Evolutionary conservation across 2,329 filamentous ascomycete genomes (phyloP).

Genomic region (Talaromyces sp.): DNA sequence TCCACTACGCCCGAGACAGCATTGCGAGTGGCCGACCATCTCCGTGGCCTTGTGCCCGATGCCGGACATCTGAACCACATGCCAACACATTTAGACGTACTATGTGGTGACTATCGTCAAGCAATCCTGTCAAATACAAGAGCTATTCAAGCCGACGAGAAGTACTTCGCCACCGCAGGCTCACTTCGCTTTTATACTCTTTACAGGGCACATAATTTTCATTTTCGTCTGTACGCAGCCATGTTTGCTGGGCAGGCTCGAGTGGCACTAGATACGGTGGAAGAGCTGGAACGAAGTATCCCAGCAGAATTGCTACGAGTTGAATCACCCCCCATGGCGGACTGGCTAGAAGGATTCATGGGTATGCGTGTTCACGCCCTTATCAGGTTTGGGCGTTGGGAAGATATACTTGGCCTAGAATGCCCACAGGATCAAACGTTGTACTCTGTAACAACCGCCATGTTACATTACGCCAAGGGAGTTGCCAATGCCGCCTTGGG

Average conservation of each 20-base stretch:
- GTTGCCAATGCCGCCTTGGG: conserved; percentile 59
- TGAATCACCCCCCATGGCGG: conserved; percentile 21
- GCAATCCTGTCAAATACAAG: conserved; percentile 63
- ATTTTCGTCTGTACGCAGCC: conserved; percentile 68
- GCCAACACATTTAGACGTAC: conserved; percentile 69
- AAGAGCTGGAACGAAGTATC: conserved; percentile 56
- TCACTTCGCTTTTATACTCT: conserved; percentile 68
- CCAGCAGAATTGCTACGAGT: conserved; percentile 55
- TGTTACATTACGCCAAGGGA: conserved; percentile 62
- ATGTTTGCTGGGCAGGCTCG: conserved; percentile 66
- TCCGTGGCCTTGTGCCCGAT: conserved; percentile 62
- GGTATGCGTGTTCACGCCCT: conserved; percentile 19
- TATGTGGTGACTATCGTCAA: conserved; percentile 64
- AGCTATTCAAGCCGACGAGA: conserved; percentile 63
- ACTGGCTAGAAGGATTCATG: conserved; percentile 21
- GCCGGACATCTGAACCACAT: conserved; percentile 68
- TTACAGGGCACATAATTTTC: conserved; percentile 68
- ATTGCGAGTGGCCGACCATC: conserved; percentile 55
- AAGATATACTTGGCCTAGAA: conserved; percentile 19
- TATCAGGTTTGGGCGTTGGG: conserved; percentile 21
- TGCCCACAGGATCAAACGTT: conserved; percentile 44
- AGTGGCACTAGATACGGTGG: conserved; percentile 58
- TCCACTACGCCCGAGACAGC: conserved; percentile 61
- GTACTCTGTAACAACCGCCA: conserved; percentile 64
- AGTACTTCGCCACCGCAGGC: conserved; percentile 56